phyloP scores from a whole-genome alignment of 169 alveolate species.

The Plasmodium gonderi region DNA sequence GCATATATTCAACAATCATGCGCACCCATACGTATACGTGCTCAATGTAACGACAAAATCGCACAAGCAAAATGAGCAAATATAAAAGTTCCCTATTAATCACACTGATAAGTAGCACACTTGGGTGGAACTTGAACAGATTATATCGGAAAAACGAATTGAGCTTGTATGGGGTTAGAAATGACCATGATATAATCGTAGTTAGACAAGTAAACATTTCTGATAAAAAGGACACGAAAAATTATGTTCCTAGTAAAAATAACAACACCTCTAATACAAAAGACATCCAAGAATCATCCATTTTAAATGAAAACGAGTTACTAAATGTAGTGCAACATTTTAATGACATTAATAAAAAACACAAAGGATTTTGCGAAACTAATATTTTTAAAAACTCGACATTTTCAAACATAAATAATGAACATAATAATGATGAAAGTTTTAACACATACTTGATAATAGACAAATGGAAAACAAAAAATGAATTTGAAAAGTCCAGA shows the following conservation, averaged over 20 bases:
- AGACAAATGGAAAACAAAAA: conserved; percentile 69
- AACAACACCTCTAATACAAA: background rate
- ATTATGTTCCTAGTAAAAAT: background rate
- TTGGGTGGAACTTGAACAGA: conserved; percentile 65
- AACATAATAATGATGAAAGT: conserved; percentile 27
- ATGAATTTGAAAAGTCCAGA: conserved; percentile 47
- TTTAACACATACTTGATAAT: conserved; percentile 53
- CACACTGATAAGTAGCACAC: conserved; percentile 8
- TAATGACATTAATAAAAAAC: conserved; percentile 26
- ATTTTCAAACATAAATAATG: conserved; percentile 16
- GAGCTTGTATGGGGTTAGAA: conserved; percentile 9
- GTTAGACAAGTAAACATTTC: conserved; percentile 56
- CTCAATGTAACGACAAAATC: background rate
- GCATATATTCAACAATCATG: background rate
- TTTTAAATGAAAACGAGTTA: conserved; percentile 45
- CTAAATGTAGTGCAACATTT: conserved; percentile 28
- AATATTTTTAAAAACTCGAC: conserved; percentile 53
- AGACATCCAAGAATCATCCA: background rate
- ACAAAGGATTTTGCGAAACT: conserved; percentile 70
- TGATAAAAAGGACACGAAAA: conserved; percentile 8
- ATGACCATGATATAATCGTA: conserved; percentile 45
- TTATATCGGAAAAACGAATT: conserved; percentile 46
- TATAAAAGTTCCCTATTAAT: conserved; percentile 31
- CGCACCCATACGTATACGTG: background rate
- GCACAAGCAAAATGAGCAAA: conserved; percentile 14